Evolutionary conservation across 148 eudicot genomes (phyloP).

Genomic region (Rhododendron ferrugineum): DNA sequence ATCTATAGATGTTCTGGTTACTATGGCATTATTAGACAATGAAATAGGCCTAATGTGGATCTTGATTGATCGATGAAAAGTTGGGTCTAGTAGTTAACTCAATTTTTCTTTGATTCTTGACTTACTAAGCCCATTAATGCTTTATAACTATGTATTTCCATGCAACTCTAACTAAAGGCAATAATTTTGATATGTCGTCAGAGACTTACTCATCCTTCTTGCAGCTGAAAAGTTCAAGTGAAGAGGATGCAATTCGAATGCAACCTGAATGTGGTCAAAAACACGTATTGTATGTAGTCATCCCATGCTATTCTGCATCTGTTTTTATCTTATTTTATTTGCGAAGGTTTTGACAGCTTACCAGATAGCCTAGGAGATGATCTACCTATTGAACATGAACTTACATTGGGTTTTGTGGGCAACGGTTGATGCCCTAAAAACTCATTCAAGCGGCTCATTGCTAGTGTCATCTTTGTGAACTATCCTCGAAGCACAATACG

Average conservation of each 20-base stretch:
- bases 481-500: too few relatives aligned
- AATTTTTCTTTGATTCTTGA: background rate
- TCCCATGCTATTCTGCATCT: slow-evolving; percentile 6
- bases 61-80: background rate
- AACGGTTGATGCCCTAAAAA: too few relatives aligned
- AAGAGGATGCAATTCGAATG: slow-evolving; percentile 75
- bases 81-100: background rate
- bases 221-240: slow-evolving; percentile 77
- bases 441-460: too few relatives aligned
- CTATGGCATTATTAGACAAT: background rate
- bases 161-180: too few relatives aligned
- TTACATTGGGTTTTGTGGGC: too few relatives aligned
- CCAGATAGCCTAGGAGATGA: too few relatives aligned
- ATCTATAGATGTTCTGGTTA: background rate
- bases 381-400: too few relatives aligned
- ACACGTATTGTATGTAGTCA: slow-evolving; percentile 68
- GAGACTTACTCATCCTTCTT: too few relatives aligned
- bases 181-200: too few relatives aligned
- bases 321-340: background rate
- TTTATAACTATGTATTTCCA: too few relatives aligned
- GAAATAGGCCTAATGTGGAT: background rate
- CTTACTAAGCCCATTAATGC: background rate
- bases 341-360: slow-evolving; percentile 48
- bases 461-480: too few relatives aligned
- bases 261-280: slow-evolving; percentile 92